Evolutionary conservation across 2,329 filamentous ascomycete species (phyloP).

Genomic region (Aureobasidium uvarum): DNA sequence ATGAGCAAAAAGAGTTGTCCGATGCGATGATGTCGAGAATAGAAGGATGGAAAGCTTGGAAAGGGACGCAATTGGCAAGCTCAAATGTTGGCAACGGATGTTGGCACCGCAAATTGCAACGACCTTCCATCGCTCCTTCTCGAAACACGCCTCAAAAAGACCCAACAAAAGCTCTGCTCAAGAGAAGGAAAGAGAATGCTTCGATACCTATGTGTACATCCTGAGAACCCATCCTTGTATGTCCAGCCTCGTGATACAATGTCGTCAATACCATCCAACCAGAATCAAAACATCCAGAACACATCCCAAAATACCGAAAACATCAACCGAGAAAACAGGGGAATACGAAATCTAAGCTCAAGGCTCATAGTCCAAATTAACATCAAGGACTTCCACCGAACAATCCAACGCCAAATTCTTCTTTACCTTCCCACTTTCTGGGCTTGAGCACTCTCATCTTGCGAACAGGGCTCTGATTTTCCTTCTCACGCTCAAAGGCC

Average conservation of each 20-base stretch:
- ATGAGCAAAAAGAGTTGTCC: no score
- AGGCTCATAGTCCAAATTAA: not conserved
- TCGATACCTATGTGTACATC: not conserved
- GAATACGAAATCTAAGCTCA: not conserved
- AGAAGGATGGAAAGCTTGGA: no score
- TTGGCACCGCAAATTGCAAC: no score
- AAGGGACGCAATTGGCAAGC: no score
- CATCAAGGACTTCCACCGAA: constrained; percentile 31
- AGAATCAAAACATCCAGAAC: not conserved
- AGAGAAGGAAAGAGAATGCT: not conserved
- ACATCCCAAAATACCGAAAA: not conserved
- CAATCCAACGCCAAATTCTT: constrained; percentile 33
- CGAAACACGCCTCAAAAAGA: not conserved
- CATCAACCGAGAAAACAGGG: not conserved
- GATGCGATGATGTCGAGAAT: no score
- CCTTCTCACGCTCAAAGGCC: constrained; percentile 43
- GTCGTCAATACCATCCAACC: not conserved
- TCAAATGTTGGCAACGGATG: no score
- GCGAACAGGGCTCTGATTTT: constrained; percentile 45
- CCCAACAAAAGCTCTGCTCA: not conserved
- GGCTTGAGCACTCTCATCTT: constrained; percentile 52
- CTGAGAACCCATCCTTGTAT: not conserved
- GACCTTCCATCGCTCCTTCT: no score
- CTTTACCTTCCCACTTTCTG: constrained; percentile 47
- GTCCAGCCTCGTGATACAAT: not conserved